These are phyloP conservation scores for Sporothrix pseudoabietina DNA, from an alignment of 2,329 filamentous ascomycete species.

Conservation along the genomic window DNA sequence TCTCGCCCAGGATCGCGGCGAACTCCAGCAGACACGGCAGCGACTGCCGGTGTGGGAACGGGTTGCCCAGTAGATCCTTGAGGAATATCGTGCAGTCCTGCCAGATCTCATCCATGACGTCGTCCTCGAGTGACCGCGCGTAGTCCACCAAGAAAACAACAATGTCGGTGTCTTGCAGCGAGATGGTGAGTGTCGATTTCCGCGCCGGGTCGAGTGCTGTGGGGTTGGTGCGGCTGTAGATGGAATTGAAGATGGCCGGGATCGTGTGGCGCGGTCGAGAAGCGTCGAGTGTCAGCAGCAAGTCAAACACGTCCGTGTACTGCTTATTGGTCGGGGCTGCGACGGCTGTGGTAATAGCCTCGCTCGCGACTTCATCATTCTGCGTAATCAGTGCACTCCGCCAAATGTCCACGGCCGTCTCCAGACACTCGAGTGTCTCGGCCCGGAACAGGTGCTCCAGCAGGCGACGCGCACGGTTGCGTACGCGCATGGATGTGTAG, in stretches of 20 bases:
- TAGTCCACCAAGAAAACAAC: constrained; percentile 91
- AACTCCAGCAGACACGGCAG: constrained; percentile 85
- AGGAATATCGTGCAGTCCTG: constrained; percentile 89
- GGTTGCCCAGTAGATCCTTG: constrained; percentile 86
- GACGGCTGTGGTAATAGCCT: constrained; percentile 41
- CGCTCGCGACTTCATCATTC: constrained; percentile 34
- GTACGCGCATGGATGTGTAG: constrained; percentile 87
- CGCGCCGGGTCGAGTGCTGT: constrained; percentile 73
- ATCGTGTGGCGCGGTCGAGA: constrained; percentile 89
- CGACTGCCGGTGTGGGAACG: constrained; percentile 90
- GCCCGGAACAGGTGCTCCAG: constrained; percentile 91
- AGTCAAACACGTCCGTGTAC: constrained; percentile 71
- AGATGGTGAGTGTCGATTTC: constrained; percentile 85
- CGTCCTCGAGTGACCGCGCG: constrained; percentile 85
- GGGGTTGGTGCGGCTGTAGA: constrained; percentile 92
- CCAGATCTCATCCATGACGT: constrained; percentile 99
- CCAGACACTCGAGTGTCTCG: constrained; percentile 89
- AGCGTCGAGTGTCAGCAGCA: constrained; percentile 88
- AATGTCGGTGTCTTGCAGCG: constrained; percentile 79
- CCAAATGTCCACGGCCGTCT: constrained; percentile 89
- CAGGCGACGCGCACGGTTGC: constrained; percentile 82
- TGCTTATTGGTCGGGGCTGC: constrained; percentile 35
- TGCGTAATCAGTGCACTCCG: constrained; percentile 50
- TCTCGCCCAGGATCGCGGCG: constrained; percentile 84
- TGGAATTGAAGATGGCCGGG: constrained; percentile 91